A percentile compares a stretch with the other conserved stretches of the same genome.
Evolutionary conservation across 495 filamentous ascomycete species (phyloP).

Genomic region (Penicillium coffeae): DNA sequence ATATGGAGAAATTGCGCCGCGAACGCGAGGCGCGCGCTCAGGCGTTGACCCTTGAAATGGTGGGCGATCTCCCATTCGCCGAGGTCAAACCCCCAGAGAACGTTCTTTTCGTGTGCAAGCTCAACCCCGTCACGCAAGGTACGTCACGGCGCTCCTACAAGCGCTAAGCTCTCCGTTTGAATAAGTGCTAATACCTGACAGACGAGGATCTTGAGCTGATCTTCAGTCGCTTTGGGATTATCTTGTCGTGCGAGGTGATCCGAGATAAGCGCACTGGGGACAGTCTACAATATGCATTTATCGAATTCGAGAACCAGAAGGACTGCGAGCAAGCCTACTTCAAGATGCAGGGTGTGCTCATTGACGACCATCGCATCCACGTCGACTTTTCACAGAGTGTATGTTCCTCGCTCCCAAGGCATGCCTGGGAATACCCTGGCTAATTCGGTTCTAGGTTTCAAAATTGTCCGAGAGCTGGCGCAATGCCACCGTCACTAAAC

Average conservation of each 20-base stretch:
- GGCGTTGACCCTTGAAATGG: constrained; percentile 93
- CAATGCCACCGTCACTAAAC: constrained; percentile 78
- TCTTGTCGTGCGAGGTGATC: constrained; percentile 94
- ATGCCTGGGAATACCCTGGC: constrained; percentile 17
- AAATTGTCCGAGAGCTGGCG: constrained; percentile 90
- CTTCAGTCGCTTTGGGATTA: constrained; percentile 94
- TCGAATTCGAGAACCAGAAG: constrained; percentile 90
- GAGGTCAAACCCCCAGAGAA: constrained; percentile 98
- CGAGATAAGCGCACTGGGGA: constrained; percentile 91
- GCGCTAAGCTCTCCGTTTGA: too few relatives aligned
- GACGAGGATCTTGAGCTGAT: constrained; percentile 94
- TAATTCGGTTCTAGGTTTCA: constrained; percentile 50
- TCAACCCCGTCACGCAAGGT: constrained; percentile 92
- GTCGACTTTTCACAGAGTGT: constrained; percentile 98
- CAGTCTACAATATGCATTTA: constrained; percentile 95
- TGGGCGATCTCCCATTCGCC: constrained; percentile 94
- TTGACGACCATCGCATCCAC: constrained; percentile 96
- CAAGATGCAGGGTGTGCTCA: constrained; percentile 96
- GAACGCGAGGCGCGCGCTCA: constrained; percentile 93
- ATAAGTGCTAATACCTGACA: constrained; percentile 10
- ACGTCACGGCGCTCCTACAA: constrained; percentile 7
- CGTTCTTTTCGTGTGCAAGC: constrained; percentile 95
- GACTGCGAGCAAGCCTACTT: constrained; percentile 95
- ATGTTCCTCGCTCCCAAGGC: constrained; percentile 16
- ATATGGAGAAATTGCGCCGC: constrained; percentile 72